phyloP scores from a whole-genome alignment of 495 filamentous ascomycete genomes.

The Corynascus novoguineensis region DNA sequence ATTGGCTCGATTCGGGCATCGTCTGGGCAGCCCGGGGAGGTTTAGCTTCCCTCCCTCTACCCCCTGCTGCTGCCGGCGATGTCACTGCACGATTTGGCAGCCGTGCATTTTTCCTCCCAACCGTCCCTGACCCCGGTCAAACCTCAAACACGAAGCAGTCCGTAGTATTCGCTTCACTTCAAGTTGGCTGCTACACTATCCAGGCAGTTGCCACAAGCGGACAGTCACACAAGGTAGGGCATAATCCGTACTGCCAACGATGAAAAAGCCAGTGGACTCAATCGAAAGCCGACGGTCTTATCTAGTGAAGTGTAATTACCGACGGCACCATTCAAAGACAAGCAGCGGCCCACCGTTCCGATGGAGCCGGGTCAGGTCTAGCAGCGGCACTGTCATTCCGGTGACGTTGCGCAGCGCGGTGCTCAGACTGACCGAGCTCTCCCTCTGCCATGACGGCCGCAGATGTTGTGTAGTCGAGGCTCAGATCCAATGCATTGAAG shows the following conservation, averaged over 20 bases:
- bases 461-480: neutral
- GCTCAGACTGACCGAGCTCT: no score
- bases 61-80: neutral
- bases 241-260: no score
- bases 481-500: neutral
- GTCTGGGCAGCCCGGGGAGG: neutral
- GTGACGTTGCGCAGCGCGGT: no score
- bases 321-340: neutral
- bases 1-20: slow-evolving; percentile 16
- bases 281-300: no score
- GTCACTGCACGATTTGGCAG: neutral
- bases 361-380: neutral
- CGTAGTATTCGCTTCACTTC: neutral
- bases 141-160: neutral
- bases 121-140: neutral
- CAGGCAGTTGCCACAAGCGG: neutral
- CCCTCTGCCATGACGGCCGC: neutral
- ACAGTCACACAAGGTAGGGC: neutral
- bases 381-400: neutral
- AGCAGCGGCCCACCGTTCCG: neutral
- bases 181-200: no score
- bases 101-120: neutral
- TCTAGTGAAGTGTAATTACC: neutral
- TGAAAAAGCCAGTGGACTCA: neutral
- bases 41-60: neutral